These are phyloP conservation scores for Talaromyces borbonicus DNA, from an alignment of 495 filamentous ascomycete species.

Conservation along the genomic window DNA sequence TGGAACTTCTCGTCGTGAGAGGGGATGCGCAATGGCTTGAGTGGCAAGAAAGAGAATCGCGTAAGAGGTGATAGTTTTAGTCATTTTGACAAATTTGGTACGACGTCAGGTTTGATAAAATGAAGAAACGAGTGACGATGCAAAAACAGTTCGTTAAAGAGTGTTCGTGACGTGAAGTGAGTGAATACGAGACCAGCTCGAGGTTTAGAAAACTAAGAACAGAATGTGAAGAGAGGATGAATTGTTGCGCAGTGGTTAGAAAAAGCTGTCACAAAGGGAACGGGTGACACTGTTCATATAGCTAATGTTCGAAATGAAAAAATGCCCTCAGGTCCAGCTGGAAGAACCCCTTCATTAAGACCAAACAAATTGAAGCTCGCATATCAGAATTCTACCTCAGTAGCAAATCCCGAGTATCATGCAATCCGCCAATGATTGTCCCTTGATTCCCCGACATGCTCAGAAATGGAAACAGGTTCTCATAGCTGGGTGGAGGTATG, in stretches of 20 bases:
- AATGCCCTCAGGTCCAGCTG: too few relatives aligned
- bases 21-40: background rate
- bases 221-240: background rate
- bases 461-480: too few relatives aligned
- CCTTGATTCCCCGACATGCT: too few relatives aligned
- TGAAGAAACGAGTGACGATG: background rate
- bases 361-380: too few relatives aligned
- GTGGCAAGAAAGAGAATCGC: background rate
- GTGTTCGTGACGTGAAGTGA: background rate
- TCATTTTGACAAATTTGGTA: background rate
- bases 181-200: constrained; percentile 1
- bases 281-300: too few relatives aligned
- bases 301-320: background rate
- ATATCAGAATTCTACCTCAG: too few relatives aligned
- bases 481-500: too few relatives aligned
- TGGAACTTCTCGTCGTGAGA: constrained; percentile 43
- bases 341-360: too few relatives aligned
- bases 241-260: background rate
- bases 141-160: background rate
- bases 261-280: too few relatives aligned
- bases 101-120: background rate
- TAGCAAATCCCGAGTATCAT: too few relatives aligned
- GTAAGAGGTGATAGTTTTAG: background rate
- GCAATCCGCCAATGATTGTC: too few relatives aligned
- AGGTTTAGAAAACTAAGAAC: background rate